Evolutionary conservation across 805 yeast genomes (phyloP).

Genomic region (Wickerhamiella lipophila): DNA sequence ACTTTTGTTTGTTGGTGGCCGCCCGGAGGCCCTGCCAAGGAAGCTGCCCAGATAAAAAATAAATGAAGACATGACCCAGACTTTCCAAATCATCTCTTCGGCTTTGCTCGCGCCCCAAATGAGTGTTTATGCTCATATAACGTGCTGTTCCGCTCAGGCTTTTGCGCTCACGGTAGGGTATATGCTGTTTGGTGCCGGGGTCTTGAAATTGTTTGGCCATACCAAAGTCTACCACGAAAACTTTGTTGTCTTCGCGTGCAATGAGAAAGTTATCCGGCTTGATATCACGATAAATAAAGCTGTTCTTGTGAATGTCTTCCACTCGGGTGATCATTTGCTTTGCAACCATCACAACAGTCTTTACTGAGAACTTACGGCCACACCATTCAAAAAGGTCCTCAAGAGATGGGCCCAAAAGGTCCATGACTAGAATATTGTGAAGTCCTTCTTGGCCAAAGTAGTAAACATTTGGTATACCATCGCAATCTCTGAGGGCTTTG

Average conservation of each 20-base stretch:
- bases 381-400: constrained; percentile 99
- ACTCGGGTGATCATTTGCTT: constrained; percentile 87
- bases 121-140: constrained; percentile 95
- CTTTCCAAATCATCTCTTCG: constrained; percentile 94
- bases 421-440: constrained; percentile 89
- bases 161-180: constrained; percentile 91
- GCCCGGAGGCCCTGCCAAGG: constrained; percentile 99
- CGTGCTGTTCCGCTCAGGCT: constrained; percentile 94
- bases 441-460: constrained; percentile 97
- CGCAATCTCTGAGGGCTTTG: constrained; percentile 65
- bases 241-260: constrained; percentile 76
- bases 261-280: constrained; percentile 94
- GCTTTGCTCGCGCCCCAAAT: constrained; percentile 90
- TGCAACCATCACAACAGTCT: constrained; percentile 87
- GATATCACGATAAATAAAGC: constrained; percentile 88
- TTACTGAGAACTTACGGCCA: constrained; percentile 73
- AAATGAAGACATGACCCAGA: constrained; percentile 90
- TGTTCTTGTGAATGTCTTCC: constrained; percentile 75
- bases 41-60: constrained; percentile 71
- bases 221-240: constrained; percentile 90
- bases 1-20: constrained; percentile 93
- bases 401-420: constrained; percentile 84
- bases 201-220: constrained; percentile 98
- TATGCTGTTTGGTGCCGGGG: constrained; percentile 88
- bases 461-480: constrained; percentile 88